phyloP scores from a whole-genome alignment of 2,329 filamentous ascomycete species.

The Dendryphion nanum region DNA sequence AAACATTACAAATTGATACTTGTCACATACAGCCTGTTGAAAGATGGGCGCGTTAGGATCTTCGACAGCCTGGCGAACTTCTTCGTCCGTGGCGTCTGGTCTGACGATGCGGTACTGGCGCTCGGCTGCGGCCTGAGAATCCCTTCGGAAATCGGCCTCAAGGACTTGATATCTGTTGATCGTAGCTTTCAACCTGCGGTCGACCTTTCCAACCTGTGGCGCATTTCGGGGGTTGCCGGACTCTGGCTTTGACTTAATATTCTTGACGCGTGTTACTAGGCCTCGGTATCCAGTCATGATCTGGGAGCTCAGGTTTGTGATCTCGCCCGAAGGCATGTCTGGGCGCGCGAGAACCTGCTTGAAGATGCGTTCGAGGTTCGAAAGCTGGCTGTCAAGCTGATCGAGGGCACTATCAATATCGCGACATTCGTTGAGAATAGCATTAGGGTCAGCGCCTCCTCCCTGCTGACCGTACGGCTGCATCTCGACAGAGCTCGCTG shows the following conservation, averaged over 20 bases:
- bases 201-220: slow-evolving; percentile 77
- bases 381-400: slow-evolving; percentile 69
- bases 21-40: slow-evolving; percentile 63
- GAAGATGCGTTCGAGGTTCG: slow-evolving; percentile 70
- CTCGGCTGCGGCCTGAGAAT: slow-evolving; percentile 78
- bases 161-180: slow-evolving; percentile 79
- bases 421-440: slow-evolving; percentile 80
- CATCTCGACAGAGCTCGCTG: slow-evolving; percentile 64
- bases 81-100: slow-evolving; percentile 74
- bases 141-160: slow-evolving; percentile 77
- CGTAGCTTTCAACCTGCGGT: slow-evolving; percentile 74
- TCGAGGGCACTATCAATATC: slow-evolving; percentile 77
- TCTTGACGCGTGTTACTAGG: slow-evolving; percentile 75
- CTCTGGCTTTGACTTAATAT: slow-evolving; percentile 78
- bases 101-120: slow-evolving; percentile 88
- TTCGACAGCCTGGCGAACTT: slow-evolving; percentile 76
- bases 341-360: slow-evolving; percentile 71
- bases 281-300: slow-evolving; percentile 81
- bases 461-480: slow-evolving; percentile 51
- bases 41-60: slow-evolving; percentile 78
- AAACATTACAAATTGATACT: background rate
- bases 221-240: slow-evolving; percentile 71
- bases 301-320: slow-evolving; percentile 72
- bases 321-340: slow-evolving; percentile 67
- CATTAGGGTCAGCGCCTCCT: slow-evolving; percentile 59